Conservation (phyloP, 345 rosid genomes). For the Cardamine chenopodiifolia region DNA sequence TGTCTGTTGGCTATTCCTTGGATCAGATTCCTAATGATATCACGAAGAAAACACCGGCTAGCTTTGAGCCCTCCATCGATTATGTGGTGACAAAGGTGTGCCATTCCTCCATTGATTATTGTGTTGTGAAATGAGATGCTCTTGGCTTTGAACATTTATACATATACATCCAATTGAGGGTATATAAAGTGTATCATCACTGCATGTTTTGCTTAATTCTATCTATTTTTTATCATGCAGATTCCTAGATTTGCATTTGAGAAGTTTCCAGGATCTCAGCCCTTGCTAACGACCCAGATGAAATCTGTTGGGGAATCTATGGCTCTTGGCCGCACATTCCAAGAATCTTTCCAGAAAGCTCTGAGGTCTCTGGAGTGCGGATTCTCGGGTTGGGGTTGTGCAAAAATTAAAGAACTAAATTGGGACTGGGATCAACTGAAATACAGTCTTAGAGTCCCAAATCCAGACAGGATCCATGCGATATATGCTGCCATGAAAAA, state of each 20-base stretch:
- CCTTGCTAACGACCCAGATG: constrained; percentile 91
- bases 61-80: constrained; percentile 98
- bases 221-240: constrained; percentile 49
- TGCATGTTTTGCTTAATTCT: background rate
- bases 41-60: constrained; percentile 96
- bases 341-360: constrained; percentile 97
- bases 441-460: constrained; percentile 87
- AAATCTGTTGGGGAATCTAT: constrained; percentile 96
- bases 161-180: background rate
- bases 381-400: constrained; percentile 94
- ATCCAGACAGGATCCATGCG: constrained; percentile 80
- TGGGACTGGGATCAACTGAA: constrained; percentile 95
- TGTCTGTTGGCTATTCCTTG: constrained; percentile 88
- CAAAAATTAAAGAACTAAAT: constrained; percentile 64
- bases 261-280: constrained; percentile 96
- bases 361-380: constrained; percentile 85
- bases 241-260: constrained; percentile 97
- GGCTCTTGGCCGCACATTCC: constrained; percentile 94
- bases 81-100: constrained; percentile 94
- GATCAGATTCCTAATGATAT: constrained; percentile 99
- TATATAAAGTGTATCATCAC: background rate
- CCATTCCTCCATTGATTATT: constrained; percentile 9
- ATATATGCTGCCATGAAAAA: constrained; percentile 95
- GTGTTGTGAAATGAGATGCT: background rate
- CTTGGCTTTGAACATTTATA: background rate